Base-by-base conservation (phyloP, 108 stramenopile species). In the Tribonema minus region DNA sequence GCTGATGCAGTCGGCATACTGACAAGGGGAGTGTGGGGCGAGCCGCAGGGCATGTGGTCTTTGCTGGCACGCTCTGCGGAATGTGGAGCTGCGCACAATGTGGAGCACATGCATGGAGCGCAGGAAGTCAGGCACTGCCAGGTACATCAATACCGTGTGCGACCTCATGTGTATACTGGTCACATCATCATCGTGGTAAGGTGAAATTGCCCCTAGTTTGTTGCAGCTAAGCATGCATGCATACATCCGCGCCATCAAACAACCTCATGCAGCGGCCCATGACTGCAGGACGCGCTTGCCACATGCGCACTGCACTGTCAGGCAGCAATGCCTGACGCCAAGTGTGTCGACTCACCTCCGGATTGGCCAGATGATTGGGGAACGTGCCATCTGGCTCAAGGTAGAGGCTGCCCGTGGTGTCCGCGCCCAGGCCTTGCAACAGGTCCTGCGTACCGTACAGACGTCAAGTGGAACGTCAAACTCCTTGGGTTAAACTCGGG, bases 361-460 rank as follows among this genome's bases (percentile, higher is more conserved):
- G 83, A 59, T 84, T 84, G 33, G 83, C 81, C 0, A 79, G 34
- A 12, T 84, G 82, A 29, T 82, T 82, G 65, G 83, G 83, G 33
- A 84, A 84, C 1, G 35, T 76, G 0, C 83, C 83, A 36, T 84
- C 83, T 5, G 83, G 83, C 20, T 77, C 65, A 20, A 84, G 75
- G 38, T 84, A 31, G 15, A 84, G 2, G 74, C 81, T 82, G 29
- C 81, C 81, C 7, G 34, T 2, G 4, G 76, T 78, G 69, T 84
- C 83, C 5, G 83, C 83, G 6, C 83, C 83, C 36, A 82, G 63
- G n/a, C n/a, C n/a, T n/a, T n/a, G n/a, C n/a, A n/a, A n/a, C n/a
- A n/a, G n/a, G n/a, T n/a, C n/a, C n/a, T n/a, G n/a, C n/a, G n/a
- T n/a, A n/a, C n/a, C n/a, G n/a, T n/a, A n/a, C n/a, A n/a, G n/a